Conservation (phyloP, 1,284 basidiomycete species). For the Cutaneotrichosporon sp. region DNA sequence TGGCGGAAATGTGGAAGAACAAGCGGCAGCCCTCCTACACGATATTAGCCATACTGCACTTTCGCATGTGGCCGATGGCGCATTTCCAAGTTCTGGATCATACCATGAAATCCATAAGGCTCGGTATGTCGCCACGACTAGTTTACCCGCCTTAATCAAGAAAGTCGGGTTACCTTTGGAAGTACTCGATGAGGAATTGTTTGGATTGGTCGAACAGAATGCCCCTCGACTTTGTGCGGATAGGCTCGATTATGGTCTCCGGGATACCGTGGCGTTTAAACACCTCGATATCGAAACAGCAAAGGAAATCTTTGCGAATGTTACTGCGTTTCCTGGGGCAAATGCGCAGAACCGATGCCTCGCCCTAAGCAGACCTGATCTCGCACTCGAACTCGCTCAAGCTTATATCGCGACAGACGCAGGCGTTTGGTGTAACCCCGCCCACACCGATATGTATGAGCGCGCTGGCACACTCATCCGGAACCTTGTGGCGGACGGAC, state of each 20-base stretch:
- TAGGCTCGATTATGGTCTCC: constrained; percentile 26
- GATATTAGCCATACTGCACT: constrained; percentile 24
- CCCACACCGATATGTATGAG: constrained; percentile 16
- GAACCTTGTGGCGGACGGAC: constrained; percentile 9
- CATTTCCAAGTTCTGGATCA: neutral
- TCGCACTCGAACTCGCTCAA: constrained; percentile 17
- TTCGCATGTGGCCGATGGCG: constrained; percentile 21
- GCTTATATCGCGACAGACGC: constrained; percentile 16
- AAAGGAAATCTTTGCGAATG: constrained; percentile 4
- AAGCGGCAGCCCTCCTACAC: constrained; percentile 23
- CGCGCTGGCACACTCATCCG: constrained; percentile 18
- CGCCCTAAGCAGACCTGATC: constrained; percentile 5
- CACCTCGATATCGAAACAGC: constrained; percentile 5
- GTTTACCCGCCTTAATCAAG: constrained; percentile 7
- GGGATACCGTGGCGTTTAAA: constrained; percentile 22
- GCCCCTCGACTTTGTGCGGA: constrained; percentile 25
- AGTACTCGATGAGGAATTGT: constrained; percentile 23
- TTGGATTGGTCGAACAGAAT: constrained; percentile 20
- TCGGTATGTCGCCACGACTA: constrained; percentile 18
- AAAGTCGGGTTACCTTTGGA: neutral
- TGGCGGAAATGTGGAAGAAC: constrained; percentile 20
- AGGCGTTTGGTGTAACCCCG: constrained; percentile 21
- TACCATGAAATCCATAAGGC: constrained; percentile 26
- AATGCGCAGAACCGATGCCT: constrained; percentile 11
- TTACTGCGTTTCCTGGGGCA: constrained; percentile 12